A percentile compares a stretch with the other conserved stretches of the same genome.
These are phyloP conservation scores for Cenchrus fungigraminus DNA, from an alignment of 176 grass and related monocot species.

Conservation along the genomic window DNA sequence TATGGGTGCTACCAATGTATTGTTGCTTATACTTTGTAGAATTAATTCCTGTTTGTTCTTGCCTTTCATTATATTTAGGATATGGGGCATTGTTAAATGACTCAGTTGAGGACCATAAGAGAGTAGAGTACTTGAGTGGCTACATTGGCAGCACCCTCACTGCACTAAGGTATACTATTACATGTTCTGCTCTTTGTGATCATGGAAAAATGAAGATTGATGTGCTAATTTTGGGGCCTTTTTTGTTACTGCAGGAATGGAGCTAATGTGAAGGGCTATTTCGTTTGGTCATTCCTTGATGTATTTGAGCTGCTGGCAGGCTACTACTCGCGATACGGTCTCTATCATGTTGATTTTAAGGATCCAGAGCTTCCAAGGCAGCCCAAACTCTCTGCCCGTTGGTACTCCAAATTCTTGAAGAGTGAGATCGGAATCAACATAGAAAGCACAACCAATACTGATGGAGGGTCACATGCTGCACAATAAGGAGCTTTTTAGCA, in stretches of 20 bases:
- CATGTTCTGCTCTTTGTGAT: background rate
- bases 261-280: conserved; percentile 68
- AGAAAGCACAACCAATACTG: background rate
- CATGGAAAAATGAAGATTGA: background rate
- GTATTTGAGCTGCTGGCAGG: conserved; percentile 63
- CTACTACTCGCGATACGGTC: conserved; percentile 39
- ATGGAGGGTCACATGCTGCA: conserved; percentile 17
- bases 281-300: conserved; percentile 81
- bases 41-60: background rate
- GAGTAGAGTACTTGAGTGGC: conserved; percentile 63
- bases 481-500: conserved; percentile 35
- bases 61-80: conserved; percentile 43
- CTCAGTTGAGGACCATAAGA: conserved; percentile 34
- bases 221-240: background rate
- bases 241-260: conserved; percentile 46
- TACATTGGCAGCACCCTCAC: conserved; percentile 60
- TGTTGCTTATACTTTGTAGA: background rate
- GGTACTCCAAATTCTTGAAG: conserved; percentile 66
- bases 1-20: background rate
- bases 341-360: conserved; percentile 58
- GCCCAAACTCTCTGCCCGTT: conserved; percentile 56
- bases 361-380: conserved; percentile 45
- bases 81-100: conserved; percentile 13
- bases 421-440: conserved; percentile 38
- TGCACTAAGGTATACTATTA: conserved; percentile 54